Conservation (phyloP, 1,284 basidiomycete species). For the Volvariella volvacea region DNA sequence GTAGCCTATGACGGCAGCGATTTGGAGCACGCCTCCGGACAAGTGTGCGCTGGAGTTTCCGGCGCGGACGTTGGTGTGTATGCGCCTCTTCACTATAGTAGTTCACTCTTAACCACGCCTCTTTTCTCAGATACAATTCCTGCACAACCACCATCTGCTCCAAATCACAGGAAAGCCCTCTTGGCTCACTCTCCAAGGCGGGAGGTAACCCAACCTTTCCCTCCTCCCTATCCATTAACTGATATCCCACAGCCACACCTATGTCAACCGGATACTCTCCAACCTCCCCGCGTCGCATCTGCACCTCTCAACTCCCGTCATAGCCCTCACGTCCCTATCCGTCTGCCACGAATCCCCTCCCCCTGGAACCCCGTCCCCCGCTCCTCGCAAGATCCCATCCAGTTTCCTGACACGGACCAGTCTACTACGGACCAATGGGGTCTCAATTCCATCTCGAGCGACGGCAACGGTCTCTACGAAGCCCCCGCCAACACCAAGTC, state of each 20-base stretch:
- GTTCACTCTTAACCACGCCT: too few species aligned
- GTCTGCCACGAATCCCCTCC: too few species aligned
- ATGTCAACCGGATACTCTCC: conserved; percentile 61
- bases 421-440: too few species aligned
- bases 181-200: conserved; percentile 74
- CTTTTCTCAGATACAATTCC: conserved; percentile 48
- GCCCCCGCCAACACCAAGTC: too few species aligned
- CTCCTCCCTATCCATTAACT: not conserved
- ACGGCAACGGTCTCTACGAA: too few species aligned
- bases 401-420: too few species aligned
- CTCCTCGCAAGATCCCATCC: too few species aligned
- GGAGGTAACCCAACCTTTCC: conserved; percentile 38
- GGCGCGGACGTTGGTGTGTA: conserved; percentile 55
- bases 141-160: conserved; percentile 77
- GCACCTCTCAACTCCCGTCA: conserved; percentile 56
- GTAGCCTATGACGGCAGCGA: conserved; percentile 76
- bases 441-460: too few species aligned
- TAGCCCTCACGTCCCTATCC: conserved; percentile 24
- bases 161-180: conserved; percentile 70
- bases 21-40: conserved; percentile 78
- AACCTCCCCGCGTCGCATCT: conserved; percentile 45
- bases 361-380: too few species aligned
- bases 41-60: conserved; percentile 71
- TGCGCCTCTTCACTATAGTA: not conserved
- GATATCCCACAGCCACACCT: conserved; percentile 39